A percentile compares a stretch with the other conserved stretches of the same genome.
Evolutionary conservation across 345 rosid species (phyloP).

Genomic region (Physaria fendleri): DNA sequence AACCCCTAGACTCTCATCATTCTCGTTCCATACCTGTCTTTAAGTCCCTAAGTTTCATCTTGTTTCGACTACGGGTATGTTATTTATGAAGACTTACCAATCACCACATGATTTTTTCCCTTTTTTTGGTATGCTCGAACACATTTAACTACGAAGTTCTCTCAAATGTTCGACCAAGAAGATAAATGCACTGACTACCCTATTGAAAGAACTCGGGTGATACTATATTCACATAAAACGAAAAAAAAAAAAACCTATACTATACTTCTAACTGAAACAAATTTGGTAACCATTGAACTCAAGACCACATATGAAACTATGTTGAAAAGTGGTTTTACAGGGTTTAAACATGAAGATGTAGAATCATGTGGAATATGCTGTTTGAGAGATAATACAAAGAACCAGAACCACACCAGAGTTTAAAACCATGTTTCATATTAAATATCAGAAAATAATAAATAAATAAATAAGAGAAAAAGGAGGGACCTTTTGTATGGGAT

Average conservation of each 20-base stretch:
- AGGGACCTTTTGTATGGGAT: conserved; percentile 28
- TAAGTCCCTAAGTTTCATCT: no score
- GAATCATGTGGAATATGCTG: conserved; percentile 23
- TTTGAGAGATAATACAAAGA: conserved; percentile 26
- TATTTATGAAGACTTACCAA: no score
- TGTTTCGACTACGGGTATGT: no score
- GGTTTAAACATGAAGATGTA: conserved; percentile 5
- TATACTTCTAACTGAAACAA: conserved; percentile 1
- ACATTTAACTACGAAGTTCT: no score
- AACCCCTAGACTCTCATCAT: no score
- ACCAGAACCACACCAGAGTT: conserved; percentile 27
- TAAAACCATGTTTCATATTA: neutral
- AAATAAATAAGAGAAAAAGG: conserved; percentile 15
- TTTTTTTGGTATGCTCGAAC: no score
- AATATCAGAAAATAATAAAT: conserved; percentile 6
- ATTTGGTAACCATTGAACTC: neutral
- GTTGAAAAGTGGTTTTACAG: neutral
- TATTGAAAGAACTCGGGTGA: no score
- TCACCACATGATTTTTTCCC: no score
- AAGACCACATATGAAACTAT: no score
- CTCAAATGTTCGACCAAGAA: no score
- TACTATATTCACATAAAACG: neutral
- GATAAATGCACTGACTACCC: no score
- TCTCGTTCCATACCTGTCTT: no score
- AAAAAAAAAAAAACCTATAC: conserved; percentile 7